Base-by-base conservation (phyloP, 768 basidiomycete genomes). In the Lactifluus pinguis region DNA sequence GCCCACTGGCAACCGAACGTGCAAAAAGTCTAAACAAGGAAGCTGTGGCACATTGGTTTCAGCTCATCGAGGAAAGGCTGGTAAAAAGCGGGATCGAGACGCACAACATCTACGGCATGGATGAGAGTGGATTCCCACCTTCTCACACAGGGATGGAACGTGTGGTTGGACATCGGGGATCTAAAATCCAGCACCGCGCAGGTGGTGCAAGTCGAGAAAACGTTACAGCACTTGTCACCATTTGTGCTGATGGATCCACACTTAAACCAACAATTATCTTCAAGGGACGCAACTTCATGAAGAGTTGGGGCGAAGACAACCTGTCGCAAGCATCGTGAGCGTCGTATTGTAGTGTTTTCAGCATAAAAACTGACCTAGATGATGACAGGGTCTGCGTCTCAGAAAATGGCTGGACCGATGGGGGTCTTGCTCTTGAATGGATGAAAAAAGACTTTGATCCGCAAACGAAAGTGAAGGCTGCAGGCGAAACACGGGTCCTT, bases 171-270 rank as follows among this genome's bases (percentile, higher is more conserved):
- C 5, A 6, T 6, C 44, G 53, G 59, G 48, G 53, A 15, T 32
- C 49, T 15, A 65, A 67, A 53, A 60, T 60, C n/a, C 72, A 73
- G 59, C 68, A 77, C 65, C 72, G 76, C 61, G 73, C 75, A 61
- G 44, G 63, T 1, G 62, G 62, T 29, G 73, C 74, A 0, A 64
- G 66, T 44, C 62, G 67, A 13, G 76, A 78, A 60, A 77, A 74
- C 54, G 75, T 74, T 34, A 78, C 76, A 0, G 70, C 75, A 9
- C 66, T 80, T 49, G 70, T 74, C 0, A 76, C 75, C 3, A 79
- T 79, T 21, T 76, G 76, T 64, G 73, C 73, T 0, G 72, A 78
- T 72, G 77, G 79, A 0, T 72, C 73, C 1, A 44, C 63, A 0
- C 59, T 72, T 0, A 80, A 77, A 4, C n/a, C n/a, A n/a, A n/a